A percentile compares a stretch with the other conserved stretches of the same genome.
Conservation (phyloP, 108 stramenopile species). For the Discostella stelligeroides region DNA sequence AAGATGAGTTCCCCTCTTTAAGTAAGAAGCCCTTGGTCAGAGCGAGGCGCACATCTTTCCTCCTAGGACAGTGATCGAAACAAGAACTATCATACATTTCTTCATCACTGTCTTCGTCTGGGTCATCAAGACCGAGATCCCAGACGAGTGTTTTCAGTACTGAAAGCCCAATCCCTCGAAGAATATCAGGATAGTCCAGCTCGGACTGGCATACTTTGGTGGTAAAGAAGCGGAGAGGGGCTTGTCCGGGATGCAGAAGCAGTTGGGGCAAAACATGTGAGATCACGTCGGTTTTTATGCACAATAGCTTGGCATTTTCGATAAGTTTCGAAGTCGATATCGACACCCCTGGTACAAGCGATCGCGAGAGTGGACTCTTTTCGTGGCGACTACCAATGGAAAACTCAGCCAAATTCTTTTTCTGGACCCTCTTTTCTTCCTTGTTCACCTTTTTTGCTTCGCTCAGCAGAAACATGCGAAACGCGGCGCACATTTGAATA, state of each 20-base stretch:
- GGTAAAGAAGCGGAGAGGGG: constrained; percentile 60
- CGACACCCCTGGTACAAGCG: constrained; percentile 40
- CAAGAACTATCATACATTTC: constrained; percentile 44
- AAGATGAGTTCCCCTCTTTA: constrained; percentile 18
- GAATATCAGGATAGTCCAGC: constrained; percentile 44
- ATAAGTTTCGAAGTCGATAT: constrained; percentile 52
- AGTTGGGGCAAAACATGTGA: constrained; percentile 62
- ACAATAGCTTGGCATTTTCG: constrained; percentile 55
- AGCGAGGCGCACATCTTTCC: constrained; percentile 44
- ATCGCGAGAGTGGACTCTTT: constrained; percentile 20
- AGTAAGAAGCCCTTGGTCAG: constrained; percentile 40
- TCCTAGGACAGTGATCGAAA: not conserved
- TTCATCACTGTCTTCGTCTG: constrained; percentile 36
- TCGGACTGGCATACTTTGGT: constrained; percentile 52
- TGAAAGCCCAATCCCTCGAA: constrained; percentile 39
- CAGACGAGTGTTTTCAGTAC: constrained; percentile 69
- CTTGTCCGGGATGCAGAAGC: constrained; percentile 51
- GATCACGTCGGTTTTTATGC: constrained; percentile 54
- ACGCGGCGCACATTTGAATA: constrained; percentile 53
- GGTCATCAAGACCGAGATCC: constrained; percentile 61
- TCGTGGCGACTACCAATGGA: constrained; percentile 28
- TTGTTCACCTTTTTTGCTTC: constrained; percentile 28
- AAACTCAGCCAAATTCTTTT: constrained; percentile 31
- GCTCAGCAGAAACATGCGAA: constrained; percentile 44
- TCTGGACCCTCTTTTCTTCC: constrained; percentile 26